Conservation (phyloP, 2,329 filamentous ascomycete genomes). For the Aphanocladium album region DNA sequence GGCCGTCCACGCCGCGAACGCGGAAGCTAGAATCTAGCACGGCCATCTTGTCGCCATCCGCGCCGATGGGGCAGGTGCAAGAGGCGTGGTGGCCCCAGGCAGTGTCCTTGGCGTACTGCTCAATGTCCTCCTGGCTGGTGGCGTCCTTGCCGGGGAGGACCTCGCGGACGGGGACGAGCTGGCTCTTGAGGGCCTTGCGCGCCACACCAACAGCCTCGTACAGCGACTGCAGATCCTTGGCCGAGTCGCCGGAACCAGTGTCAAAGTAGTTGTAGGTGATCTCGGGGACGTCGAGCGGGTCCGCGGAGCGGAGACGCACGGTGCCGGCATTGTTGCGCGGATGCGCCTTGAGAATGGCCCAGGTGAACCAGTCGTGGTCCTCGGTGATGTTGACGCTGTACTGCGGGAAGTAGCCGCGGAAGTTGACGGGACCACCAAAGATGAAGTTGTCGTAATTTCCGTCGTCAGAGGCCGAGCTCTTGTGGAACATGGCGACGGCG, state of each 20-base stretch:
- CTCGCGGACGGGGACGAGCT: slow-evolving; percentile 19
- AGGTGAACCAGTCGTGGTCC: slow-evolving; percentile 37
- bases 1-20: slow-evolving; percentile 40
- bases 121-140: slow-evolving; percentile 15
- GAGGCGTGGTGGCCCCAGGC: slow-evolving; percentile 32
- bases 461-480: slow-evolving; percentile 31
- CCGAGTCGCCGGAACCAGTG: slow-evolving; percentile 41
- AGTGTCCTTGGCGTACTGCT: slow-evolving; percentile 25
- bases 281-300: slow-evolving; percentile 59
- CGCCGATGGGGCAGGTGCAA: slow-evolving; percentile 28
- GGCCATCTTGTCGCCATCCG: slow-evolving; percentile 28
- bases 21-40: slow-evolving; percentile 46
- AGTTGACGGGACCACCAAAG: slow-evolving; percentile 50
- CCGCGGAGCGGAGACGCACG: slow-evolving; percentile 54
- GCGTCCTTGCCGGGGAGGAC: slow-evolving; percentile 18
- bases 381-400: slow-evolving; percentile 43
- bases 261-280: slow-evolving; percentile 61
- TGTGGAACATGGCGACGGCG: slow-evolving; percentile 39
- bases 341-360: slow-evolving; percentile 53
- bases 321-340: slow-evolving; percentile 57
- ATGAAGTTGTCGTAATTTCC: slow-evolving; percentile 47
- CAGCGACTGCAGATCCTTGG: slow-evolving; percentile 47
- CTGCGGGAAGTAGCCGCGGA: slow-evolving; percentile 52
- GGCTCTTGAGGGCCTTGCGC: slow-evolving; percentile 34
- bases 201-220: slow-evolving; percentile 51